Percentiles rank a stretch among this genome's conserved stretches.
phyloP scores from a whole-genome alignment of 2,329 filamentous ascomycete species.

The Sarocladium brachiariae region DNA sequence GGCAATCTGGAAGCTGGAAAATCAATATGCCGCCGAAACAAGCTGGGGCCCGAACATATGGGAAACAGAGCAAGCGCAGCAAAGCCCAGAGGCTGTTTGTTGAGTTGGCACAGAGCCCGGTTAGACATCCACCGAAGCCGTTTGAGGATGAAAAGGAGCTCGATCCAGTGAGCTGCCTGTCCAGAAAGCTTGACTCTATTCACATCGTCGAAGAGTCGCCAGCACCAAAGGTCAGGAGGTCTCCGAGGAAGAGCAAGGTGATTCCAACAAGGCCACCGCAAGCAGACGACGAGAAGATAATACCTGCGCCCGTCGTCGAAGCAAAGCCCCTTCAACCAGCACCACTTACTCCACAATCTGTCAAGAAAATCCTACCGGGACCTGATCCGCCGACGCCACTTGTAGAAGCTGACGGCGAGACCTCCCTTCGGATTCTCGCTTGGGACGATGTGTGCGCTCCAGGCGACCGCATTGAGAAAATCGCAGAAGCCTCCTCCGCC shows the following conservation, averaged over 20 bases:
- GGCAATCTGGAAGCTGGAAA: too few relatives aligned
- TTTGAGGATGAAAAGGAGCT: constrained; percentile 11
- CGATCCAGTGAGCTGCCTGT: constrained; percentile 25
- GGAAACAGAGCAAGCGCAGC: constrained; percentile 39
- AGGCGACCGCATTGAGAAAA: constrained; percentile 50
- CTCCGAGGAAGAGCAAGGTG: constrained; percentile 13
- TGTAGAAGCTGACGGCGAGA: constrained; percentile 12
- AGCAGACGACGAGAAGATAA: not conserved
- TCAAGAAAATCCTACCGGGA: not conserved
- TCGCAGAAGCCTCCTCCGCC: constrained; percentile 60
- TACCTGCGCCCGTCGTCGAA: not conserved
- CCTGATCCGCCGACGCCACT: not conserved
- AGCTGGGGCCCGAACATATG: constrained; percentile 40
- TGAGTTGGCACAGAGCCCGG: constrained; percentile 44
- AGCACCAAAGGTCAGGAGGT: constrained; percentile 10
- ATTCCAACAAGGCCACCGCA: not conserved
- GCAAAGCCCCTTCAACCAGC: not conserved
- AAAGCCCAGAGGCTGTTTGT: constrained; percentile 43
- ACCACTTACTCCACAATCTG: not conserved
- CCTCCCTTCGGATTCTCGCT: constrained; percentile 35
- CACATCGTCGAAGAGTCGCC: constrained; percentile 18
- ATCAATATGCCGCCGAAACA: too few relatives aligned
- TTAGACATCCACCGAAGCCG: constrained; percentile 23
- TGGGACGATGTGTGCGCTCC: constrained; percentile 53
- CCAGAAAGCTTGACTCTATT: constrained; percentile 27